phyloP scores from a whole-genome alignment of 345 rosid genomes.

The Citrus medica region DNA sequence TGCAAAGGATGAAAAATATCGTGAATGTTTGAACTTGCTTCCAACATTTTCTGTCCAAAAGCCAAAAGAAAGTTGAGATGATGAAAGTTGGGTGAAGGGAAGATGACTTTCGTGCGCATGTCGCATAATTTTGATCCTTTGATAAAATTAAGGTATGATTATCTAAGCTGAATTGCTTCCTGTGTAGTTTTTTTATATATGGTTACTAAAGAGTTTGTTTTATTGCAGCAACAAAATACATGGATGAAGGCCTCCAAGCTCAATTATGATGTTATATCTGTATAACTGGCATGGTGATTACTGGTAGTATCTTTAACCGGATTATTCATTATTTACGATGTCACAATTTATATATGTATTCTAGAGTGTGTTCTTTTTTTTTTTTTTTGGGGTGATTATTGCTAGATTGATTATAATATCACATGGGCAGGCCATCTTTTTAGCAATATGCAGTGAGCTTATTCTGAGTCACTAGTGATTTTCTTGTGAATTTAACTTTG shows the following conservation, averaged over 20 bases:
- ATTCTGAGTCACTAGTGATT: background rate
- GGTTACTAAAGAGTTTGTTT: background rate
- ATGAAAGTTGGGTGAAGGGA: background rate
- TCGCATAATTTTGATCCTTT: background rate
- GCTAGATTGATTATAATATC: background rate
- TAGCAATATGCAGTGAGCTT: background rate
- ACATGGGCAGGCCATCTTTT: background rate
- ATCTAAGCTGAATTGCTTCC: background rate
- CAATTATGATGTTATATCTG: too few species aligned
- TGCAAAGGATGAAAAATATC: constrained; percentile 1
- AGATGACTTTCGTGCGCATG: background rate
- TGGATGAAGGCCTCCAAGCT: too few species aligned
- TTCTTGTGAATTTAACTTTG: background rate
- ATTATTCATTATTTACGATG: background rate
- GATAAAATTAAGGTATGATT: background rate
- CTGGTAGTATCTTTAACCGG: background rate
- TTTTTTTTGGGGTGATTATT: background rate
- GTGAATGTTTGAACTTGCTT: background rate
- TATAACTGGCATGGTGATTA: background rate
- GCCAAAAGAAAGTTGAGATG: background rate
- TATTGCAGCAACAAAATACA: background rate
- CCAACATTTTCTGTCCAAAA: background rate
- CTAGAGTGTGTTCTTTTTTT: background rate
- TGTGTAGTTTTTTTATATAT: background rate
- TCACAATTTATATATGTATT: too few species aligned